Evolutionary conservation across 2,329 filamentous ascomycete genomes (phyloP).

Genomic region (Mycosphaerella sp.): DNA sequence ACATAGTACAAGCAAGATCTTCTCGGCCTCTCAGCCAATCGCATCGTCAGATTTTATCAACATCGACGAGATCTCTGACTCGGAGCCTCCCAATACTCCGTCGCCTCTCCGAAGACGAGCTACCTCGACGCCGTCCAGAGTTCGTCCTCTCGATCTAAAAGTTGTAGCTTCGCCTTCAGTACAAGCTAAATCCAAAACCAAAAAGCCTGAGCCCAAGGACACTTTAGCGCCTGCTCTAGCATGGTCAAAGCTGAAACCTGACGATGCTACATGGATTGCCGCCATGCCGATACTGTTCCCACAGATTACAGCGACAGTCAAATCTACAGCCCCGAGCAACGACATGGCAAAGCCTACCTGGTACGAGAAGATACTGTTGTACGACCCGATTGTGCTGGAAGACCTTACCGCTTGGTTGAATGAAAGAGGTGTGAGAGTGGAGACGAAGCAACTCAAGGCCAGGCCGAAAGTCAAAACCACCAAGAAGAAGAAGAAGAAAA

Average conservation of each 20-base stretch:
- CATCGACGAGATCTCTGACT: conserved; percentile 33
- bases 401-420: conserved; percentile 82
- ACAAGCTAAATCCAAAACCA: conserved; percentile 1
- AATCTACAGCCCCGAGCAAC: conserved; percentile 37
- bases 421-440: conserved; percentile 24
- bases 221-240: background rate
- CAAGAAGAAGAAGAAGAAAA: conserved; percentile 31
- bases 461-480: conserved; percentile 15
- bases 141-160: conserved; percentile 21
- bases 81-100: conserved; percentile 27
- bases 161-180: conserved; percentile 12
- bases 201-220: background rate
- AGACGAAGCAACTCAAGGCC: conserved; percentile 12
- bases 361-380: conserved; percentile 90
- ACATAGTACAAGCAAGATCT: background rate
- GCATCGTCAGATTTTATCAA: conserved; percentile 18
- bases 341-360: conserved; percentile 54
- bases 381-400: conserved; percentile 83
- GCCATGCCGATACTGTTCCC: conserved; percentile 39
- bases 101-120: conserved; percentile 31
- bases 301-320: conserved; percentile 46
- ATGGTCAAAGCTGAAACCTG: conserved; percentile 20
- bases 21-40: conserved; percentile 20
- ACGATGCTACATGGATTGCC: conserved; percentile 28
- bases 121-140: conserved; percentile 19